These are phyloP conservation scores for Aspergillus ruber DNA, from an alignment of 2,329 filamentous ascomycete genomes.

Conservation along the genomic window DNA sequence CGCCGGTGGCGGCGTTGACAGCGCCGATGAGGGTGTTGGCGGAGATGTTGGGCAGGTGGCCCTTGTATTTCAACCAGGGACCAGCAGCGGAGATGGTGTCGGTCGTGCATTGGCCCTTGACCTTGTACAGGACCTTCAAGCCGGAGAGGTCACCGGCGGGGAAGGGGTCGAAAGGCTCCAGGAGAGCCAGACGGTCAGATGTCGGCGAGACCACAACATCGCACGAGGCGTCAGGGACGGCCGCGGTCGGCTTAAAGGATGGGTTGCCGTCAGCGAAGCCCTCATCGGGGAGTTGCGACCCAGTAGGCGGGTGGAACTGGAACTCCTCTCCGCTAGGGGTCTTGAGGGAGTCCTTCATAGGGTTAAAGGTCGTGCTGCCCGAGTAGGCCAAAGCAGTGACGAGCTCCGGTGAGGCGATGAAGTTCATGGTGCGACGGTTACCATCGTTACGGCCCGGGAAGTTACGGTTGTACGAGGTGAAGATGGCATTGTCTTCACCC, in stretches of 20 bases:
- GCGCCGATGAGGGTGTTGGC: constrained; percentile 97
- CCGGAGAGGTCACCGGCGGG: constrained; percentile 66
- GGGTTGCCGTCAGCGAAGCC: constrained; percentile 79
- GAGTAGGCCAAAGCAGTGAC: constrained; percentile 95
- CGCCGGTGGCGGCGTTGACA: constrained; percentile 82
- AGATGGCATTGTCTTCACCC: constrained; percentile 85
- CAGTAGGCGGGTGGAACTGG: constrained; percentile 70
- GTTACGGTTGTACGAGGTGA: constrained; percentile 97
- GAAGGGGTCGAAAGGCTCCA: constrained; percentile 86
- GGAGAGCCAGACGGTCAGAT: constrained; percentile 82
- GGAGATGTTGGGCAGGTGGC: constrained; percentile 94
- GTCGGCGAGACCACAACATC: constrained; percentile 73
- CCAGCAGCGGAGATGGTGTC: constrained; percentile 97
- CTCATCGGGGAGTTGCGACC: constrained; percentile 54
- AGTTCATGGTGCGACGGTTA: constrained; percentile 97
- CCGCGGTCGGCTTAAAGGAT: constrained; percentile 65
- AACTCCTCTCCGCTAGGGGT: constrained; percentile 77
- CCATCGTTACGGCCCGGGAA: constrained; percentile 96
- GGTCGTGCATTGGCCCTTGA: constrained; percentile 95
- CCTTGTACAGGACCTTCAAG: constrained; percentile 87
- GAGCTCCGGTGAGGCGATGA: constrained; percentile 91
- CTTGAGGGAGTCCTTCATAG: constrained; percentile 75
- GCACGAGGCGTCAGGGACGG: constrained; percentile 62
- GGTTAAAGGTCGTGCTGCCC: constrained; percentile 91
- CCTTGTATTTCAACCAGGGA: constrained; percentile 99